These are phyloP conservation scores for Silene coronaria DNA, from an alignment of 179 eudicot species.

Conservation along the genomic window DNA sequence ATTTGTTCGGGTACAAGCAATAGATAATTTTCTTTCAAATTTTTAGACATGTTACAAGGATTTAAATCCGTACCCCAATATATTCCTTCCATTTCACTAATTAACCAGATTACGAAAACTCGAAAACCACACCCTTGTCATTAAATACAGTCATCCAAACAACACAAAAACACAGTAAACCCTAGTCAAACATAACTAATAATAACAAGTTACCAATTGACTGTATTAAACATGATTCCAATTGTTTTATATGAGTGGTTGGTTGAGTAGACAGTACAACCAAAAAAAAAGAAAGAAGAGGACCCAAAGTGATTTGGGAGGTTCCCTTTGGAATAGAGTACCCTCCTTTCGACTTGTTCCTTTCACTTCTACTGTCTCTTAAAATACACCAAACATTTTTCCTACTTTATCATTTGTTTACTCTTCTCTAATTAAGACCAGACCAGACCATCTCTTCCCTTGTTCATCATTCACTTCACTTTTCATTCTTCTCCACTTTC, in stretches of 20 bases:
- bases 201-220: no score
- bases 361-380: conserved; percentile 22
- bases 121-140: no score
- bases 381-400: not conserved
- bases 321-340: conserved; percentile 19
- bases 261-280: not conserved
- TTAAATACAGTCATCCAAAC: no score
- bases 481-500: not conserved
- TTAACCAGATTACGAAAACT: no score
- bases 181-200: no score
- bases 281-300: not conserved
- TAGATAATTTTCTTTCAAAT: no score
- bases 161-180: no score
- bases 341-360: conserved; percentile 26
- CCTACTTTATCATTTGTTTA: not conserved
- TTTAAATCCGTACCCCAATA: no score
- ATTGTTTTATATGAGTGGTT: not conserved
- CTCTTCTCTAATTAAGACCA: conserved; percentile 1
- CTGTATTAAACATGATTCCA: not conserved
- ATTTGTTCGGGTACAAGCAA: no score
- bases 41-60: no score
- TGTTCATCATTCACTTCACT: not conserved
- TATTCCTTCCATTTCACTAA: no score
- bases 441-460: not conserved
- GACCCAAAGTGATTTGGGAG: conserved; percentile 11